Conservation (phyloP, 495 filamentous ascomycete species). For the Penicillium bovifimosum region DNA sequence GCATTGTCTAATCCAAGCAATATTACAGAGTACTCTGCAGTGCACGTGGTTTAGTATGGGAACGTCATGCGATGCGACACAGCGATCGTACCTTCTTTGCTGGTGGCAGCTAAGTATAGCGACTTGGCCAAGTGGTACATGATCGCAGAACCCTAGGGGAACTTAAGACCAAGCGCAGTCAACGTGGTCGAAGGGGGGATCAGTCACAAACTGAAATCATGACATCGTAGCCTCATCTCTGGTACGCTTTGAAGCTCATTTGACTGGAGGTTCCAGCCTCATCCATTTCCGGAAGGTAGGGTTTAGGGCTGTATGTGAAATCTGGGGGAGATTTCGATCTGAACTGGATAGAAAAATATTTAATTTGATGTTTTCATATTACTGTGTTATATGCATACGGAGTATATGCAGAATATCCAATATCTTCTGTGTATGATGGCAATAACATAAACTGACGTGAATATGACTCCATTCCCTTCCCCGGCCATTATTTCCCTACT, state of each 20-base stretch:
- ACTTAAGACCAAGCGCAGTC: slow-evolving; percentile 7
- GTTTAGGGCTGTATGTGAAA: slow-evolving; percentile 17
- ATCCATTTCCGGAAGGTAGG: slow-evolving; percentile 30
- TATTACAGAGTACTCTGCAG: slow-evolving; percentile 88
- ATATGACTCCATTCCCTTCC: background rate
- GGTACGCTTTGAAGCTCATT: slow-evolving; percentile 5
- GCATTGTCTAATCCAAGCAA: slow-evolving; percentile 97
- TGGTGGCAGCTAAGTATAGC: slow-evolving; percentile 87
- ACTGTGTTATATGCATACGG: too few species aligned
- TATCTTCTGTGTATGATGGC: too few species aligned
- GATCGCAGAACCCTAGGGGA: slow-evolving; percentile 24
- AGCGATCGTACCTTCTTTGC: slow-evolving; percentile 70
- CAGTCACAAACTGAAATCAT: slow-evolving; percentile 15
- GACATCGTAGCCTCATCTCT: slow-evolving; percentile 12
- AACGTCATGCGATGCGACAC: slow-evolving; percentile 1
- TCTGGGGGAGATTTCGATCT: background rate
- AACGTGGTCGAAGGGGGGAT: slow-evolving; percentile 12
- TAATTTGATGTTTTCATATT: too few species aligned
- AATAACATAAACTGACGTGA: background rate
- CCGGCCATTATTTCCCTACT: background rate
- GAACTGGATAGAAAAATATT: background rate
- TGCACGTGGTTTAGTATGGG: background rate
- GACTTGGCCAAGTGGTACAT: slow-evolving; percentile 99
- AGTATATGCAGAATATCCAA: too few species aligned
- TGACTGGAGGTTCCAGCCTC: slow-evolving; percentile 16